Evolutionary conservation across 169 alveolate genomes (phyloP).

Genomic region (Cyclospora cayetanensis): DNA sequence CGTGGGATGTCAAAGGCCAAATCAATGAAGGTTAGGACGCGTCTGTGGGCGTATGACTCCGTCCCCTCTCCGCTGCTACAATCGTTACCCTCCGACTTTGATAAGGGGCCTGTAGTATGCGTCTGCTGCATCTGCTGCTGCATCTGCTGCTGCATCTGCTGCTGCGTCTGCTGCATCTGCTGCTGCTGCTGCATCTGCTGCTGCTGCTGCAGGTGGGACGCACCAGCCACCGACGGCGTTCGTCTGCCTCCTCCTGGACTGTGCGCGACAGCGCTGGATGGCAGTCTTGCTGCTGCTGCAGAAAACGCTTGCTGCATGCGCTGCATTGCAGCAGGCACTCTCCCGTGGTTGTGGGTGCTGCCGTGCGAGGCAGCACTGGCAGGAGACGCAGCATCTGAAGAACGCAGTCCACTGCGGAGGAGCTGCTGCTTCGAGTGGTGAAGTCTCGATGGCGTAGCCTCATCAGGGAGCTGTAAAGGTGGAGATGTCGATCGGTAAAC

Average conservation of each 20-base stretch:
- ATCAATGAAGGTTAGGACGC: conserved; percentile 19
- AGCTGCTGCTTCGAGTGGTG: too few relatives aligned
- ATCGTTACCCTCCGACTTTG: too few relatives aligned
- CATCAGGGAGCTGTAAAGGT: too few relatives aligned
- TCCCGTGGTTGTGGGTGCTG: conserved; percentile 24
- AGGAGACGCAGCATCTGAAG: not conserved
- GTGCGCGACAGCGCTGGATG: not conserved
- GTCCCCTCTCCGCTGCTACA: too few relatives aligned
- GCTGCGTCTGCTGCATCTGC: not conserved
- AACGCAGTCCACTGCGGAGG: too few relatives aligned
- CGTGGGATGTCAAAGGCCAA: conserved; percentile 49
- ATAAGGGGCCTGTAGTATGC: too few relatives aligned
- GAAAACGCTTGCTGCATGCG: conserved; percentile 55
- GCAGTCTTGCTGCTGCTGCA: conserved; percentile 48
- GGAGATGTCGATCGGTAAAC: conserved; percentile 29
- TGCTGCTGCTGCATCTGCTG: not conserved
- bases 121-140: conserved; percentile 38
- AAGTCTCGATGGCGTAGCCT: too few relatives aligned
- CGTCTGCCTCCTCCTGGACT: conserved; percentile 27
- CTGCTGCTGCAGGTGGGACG: conserved; percentile 1
- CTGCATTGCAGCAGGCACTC: conserved; percentile 45
- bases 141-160: not conserved
- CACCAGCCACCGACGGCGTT: conserved; percentile 14
- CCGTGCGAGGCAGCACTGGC: conserved; percentile 1
- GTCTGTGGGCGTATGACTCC: not conserved